A percentile compares a stretch with the other conserved stretches of the same genome.
These are phyloP conservation scores for Chlorophyllum brunneum DNA, from an alignment of 768 basidiomycete genomes.

Conservation along the genomic window DNA sequence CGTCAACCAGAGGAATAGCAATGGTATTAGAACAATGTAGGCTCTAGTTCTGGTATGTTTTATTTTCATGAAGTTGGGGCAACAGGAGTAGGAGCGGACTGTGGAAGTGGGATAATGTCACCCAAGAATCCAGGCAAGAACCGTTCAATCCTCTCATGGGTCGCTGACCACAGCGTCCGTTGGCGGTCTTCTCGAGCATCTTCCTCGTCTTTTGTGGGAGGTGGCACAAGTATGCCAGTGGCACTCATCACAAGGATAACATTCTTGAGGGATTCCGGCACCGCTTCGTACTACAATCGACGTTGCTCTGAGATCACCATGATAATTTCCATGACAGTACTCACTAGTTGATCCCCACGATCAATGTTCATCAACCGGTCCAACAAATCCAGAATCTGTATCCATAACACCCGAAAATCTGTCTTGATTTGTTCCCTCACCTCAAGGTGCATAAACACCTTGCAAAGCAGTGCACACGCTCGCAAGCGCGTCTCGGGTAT, in stretches of 20 bases:
- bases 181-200: slow-evolving; percentile 56
- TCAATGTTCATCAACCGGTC: slow-evolving; percentile 88
- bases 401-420: slow-evolving; percentile 78
- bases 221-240: slow-evolving; percentile 76
- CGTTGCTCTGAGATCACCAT: neutral
- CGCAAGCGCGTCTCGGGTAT: slow-evolving; percentile 90
- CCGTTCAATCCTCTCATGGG: slow-evolving; percentile 81
- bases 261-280: slow-evolving; percentile 96
- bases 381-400: slow-evolving; percentile 82
- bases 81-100: slow-evolving; percentile 12
- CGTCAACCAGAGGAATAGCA: neutral
- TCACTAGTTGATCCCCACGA: slow-evolving; percentile 80
- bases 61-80: slow-evolving; percentile 13
- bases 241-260: slow-evolving; percentile 96
- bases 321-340: slow-evolving; percentile 23
- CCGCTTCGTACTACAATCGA: slow-evolving; percentile 74
- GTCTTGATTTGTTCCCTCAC: slow-evolving; percentile 59
- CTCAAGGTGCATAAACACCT: slow-evolving; percentile 93
- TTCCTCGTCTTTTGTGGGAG: slow-evolving; percentile 29
- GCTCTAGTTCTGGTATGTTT: too few species aligned
- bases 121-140: slow-evolving; percentile 89
- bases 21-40: neutral
- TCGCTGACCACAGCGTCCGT: slow-evolving; percentile 77
- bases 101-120: slow-evolving; percentile 51
- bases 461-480: slow-evolving; percentile 88